phyloP scores from a whole-genome alignment of 169 alveolate genomes.

The Plasmodium malariae region DNA sequence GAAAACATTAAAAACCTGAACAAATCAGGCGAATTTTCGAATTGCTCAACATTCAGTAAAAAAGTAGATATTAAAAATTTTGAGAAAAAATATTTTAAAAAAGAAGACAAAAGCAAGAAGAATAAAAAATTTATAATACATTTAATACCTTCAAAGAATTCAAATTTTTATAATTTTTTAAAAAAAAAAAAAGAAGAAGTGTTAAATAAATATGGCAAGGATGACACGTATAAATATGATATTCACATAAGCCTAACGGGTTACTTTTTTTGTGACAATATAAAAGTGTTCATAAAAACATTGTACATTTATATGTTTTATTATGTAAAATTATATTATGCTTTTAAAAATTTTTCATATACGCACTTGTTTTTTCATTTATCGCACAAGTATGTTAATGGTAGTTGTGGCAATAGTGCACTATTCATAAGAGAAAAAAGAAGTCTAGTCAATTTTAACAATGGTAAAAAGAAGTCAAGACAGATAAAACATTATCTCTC shows the following conservation, averaged over 20 bases:
- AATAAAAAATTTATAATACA: constrained; percentile 53
- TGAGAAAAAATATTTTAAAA: not conserved
- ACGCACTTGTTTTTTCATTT: constrained; percentile 29
- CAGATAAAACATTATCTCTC: not conserved
- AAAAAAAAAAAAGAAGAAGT: constrained; percentile 59
- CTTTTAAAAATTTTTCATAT: constrained; percentile 9
- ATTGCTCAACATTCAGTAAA: not conserved
- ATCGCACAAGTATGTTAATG: not conserved
- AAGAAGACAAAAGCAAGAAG: not conserved
- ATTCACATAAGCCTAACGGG: constrained; percentile 75
- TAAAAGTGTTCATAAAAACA: constrained; percentile 28
- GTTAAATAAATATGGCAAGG: constrained; percentile 25
- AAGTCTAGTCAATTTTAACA: too few relatives aligned
- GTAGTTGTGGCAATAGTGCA: not conserved
- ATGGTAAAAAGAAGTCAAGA: not conserved
- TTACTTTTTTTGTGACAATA: constrained; percentile 42
- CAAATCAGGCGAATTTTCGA: not conserved
- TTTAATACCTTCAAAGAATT: constrained; percentile 64
- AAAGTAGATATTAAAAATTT: not conserved
- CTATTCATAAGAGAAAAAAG: not conserved
- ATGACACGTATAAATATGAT: constrained; percentile 72
- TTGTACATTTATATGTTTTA: constrained; percentile 32
- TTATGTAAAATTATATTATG: constrained; percentile 40
- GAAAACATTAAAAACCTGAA: not conserved
- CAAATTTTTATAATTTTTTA: constrained; percentile 32